Conservation (phyloP, 768 basidiomycete genomes). For the Trametes elegans region DNA sequence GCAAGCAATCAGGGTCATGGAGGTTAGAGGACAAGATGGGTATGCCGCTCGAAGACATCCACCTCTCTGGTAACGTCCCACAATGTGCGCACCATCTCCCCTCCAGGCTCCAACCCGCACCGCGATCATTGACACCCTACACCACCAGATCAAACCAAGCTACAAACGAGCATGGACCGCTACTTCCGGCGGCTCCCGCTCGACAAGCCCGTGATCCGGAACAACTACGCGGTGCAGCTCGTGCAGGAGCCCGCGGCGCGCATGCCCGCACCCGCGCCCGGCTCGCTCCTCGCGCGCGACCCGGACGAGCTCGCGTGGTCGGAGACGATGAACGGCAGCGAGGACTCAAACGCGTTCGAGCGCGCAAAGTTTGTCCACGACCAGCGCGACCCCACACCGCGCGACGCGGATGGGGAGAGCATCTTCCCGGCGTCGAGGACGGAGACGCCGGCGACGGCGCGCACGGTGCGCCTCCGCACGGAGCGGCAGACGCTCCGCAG, state of each 20-base stretch:
- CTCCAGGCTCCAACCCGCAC: background rate
- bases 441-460: constrained; percentile 16
- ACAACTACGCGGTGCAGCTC: constrained; percentile 58
- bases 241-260: constrained; percentile 30
- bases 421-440: background rate
- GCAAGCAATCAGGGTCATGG: constrained; percentile 58
- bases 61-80: constrained; percentile 67
- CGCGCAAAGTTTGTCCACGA: constrained; percentile 17
- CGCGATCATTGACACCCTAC: too few relatives aligned
- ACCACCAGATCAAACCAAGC: constrained; percentile 43
- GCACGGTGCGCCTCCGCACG: constrained; percentile 49
- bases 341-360: constrained; percentile 37
- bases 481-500: constrained; percentile 69
- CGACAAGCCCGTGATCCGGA: constrained; percentile 68
- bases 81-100: constrained; percentile 48
- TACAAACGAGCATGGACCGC: constrained; percentile 62
- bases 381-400: background rate
- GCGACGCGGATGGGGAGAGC: background rate
- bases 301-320: constrained; percentile 69
- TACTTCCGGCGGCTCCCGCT: constrained; percentile 67
- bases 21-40: constrained; percentile 76
- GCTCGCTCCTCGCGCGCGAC: constrained; percentile 39
- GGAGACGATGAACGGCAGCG: constrained; percentile 49
- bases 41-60: constrained; percentile 68
- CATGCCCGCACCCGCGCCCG: constrained; percentile 7